phyloP scores from a whole-genome alignment of 2,329 filamentous ascomycete genomes.

The Nannizziopsis arthrosporioides region DNA sequence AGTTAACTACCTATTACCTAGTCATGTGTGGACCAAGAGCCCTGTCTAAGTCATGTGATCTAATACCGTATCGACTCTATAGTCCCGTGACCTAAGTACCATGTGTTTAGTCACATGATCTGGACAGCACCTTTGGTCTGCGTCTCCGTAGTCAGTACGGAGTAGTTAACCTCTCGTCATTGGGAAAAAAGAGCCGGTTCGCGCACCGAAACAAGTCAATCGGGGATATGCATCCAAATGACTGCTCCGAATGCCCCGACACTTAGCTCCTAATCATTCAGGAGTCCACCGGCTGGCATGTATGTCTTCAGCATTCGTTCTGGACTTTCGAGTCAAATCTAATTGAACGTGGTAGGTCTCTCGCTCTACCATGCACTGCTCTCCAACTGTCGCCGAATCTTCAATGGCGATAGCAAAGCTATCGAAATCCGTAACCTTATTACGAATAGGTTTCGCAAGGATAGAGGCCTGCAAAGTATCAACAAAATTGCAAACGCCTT shows the following conservation, averaged over 20 bases:
- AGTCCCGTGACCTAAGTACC: no score
- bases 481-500: slow-evolving; percentile 30
- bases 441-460: slow-evolving; percentile 29
- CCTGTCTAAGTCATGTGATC: no score
- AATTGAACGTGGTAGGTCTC: slow-evolving; percentile 23
- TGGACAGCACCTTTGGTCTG: no score
- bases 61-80: no score
- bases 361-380: slow-evolving; percentile 38
- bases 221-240: background rate
- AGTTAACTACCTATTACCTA: no score
- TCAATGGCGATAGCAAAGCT: slow-evolving; percentile 18
- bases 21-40: no score
- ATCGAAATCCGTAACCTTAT: slow-evolving; percentile 23
- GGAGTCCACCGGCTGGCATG: slow-evolving; percentile 37
- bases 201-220: no score
- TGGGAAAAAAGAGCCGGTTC: no score
- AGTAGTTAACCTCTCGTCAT: no score
- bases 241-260: slow-evolving; percentile 27
- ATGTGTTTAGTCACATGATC: no score
- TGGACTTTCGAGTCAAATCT: slow-evolving; percentile 5
- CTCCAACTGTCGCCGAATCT: slow-evolving; percentile 29
- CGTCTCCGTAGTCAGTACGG: no score
- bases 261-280: slow-evolving; percentile 25
- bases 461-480: slow-evolving; percentile 30
- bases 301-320: slow-evolving; percentile 17